phyloP scores from a whole-genome alignment of 441 rosid species.

The Erodium texanum region DNA sequence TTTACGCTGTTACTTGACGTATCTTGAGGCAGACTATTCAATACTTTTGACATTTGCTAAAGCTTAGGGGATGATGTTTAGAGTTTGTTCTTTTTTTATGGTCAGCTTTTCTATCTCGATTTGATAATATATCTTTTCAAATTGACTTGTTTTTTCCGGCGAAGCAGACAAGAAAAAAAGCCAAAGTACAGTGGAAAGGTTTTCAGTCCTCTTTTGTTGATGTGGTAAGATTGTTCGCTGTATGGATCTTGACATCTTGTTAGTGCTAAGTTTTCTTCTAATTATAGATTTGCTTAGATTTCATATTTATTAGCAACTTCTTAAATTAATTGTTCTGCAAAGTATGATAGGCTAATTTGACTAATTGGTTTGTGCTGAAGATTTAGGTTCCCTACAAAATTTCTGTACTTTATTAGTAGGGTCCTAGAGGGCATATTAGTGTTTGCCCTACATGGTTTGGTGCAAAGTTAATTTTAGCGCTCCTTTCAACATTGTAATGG shows the following conservation, averaged over 20 bases:
- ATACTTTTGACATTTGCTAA: constrained; percentile 16
- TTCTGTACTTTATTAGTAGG: background rate
- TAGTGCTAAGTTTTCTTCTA: constrained; percentile 23
- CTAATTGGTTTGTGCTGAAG: background rate
- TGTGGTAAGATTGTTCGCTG: constrained; percentile 46
- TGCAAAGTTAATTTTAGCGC: background rate
- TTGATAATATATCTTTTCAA: constrained; percentile 52
- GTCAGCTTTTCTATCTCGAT: constrained; percentile 30
- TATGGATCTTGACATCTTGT: constrained; percentile 16
- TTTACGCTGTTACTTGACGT: background rate
- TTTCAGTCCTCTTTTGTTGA: constrained; percentile 39
- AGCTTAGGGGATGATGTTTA: constrained; percentile 19
- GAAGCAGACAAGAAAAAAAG: constrained; percentile 56
- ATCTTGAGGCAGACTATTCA: background rate
- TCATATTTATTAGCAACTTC: constrained; percentile 6
- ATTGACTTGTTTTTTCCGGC: constrained; percentile 49
- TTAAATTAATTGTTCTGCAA: background rate
- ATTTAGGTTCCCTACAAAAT: background rate
- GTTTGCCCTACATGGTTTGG: background rate
- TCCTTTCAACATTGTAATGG: background rate
- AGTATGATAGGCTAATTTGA: background rate
- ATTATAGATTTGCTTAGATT: constrained; percentile 12
- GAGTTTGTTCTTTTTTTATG: constrained; percentile 22
- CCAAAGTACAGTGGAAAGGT: constrained; percentile 53
- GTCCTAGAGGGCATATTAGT: background rate